A percentile compares a stretch with the other conserved stretches of the same genome.
Conservation (phyloP, 371 early-diverging fungal species). For the Dichotomocladium elegans region DNA sequence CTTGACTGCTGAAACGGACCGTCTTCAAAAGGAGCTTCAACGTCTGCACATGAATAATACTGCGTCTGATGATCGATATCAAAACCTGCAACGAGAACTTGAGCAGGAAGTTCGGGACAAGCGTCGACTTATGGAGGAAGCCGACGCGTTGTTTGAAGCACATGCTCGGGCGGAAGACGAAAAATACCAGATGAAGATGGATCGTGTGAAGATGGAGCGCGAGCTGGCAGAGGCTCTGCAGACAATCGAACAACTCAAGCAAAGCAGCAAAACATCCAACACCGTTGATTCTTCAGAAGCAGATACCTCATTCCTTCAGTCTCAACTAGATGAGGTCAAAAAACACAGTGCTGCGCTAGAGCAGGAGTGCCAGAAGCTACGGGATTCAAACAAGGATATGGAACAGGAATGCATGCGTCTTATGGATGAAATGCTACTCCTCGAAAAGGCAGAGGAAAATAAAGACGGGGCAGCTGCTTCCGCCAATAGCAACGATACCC, state of each 20-base stretch:
- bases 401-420: constrained; percentile 71
- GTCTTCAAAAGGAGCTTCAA: constrained; percentile 15
- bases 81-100: constrained; percentile 22
- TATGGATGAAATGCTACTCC: constrained; percentile 62
- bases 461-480: neutral
- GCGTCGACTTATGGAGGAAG: constrained; percentile 36
- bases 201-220: constrained; percentile 22
- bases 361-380: constrained; percentile 44
- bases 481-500: neutral
- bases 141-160: constrained; percentile 37
- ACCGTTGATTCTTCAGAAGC: no score
- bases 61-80: constrained; percentile 19
- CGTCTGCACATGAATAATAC: constrained; percentile 9
- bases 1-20: constrained; percentile 15
- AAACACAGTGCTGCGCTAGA: constrained; percentile 40
- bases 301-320: no score
- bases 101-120: constrained; percentile 35
- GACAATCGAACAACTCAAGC: neutral
- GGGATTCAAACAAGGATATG: constrained; percentile 58
- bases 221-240: constrained; percentile 9
- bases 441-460: constrained; percentile 22
- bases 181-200: constrained; percentile 30
- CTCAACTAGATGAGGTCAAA: neutral
- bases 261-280: neutral
- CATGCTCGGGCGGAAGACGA: constrained; percentile 37